Conservation (phyloP, 2,329 filamentous ascomycete genomes). For the Neonectria magnoliae region DNA sequence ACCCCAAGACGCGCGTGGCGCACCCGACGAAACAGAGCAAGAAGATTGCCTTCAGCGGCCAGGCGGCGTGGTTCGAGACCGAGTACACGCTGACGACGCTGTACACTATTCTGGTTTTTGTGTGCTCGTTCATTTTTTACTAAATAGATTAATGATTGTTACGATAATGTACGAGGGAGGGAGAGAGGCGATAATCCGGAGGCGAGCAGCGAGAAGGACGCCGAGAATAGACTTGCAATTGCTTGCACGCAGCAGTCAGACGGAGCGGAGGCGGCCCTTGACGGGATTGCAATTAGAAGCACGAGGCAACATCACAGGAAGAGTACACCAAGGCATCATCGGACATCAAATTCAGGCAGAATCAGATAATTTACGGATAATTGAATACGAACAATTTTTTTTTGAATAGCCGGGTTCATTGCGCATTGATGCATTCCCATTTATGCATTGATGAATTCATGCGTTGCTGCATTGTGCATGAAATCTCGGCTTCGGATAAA, state of each 20-base stretch:
- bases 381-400: neutral
- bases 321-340: neutral
- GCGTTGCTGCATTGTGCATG: neutral
- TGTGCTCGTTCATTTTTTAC: constrained; percentile 49
- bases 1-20: constrained; percentile 64
- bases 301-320: neutral
- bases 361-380: neutral
- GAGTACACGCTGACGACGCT: constrained; percentile 62
- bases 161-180: constrained; percentile 36
- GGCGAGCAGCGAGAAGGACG: too few relatives aligned
- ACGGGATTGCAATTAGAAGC: neutral
- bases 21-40: constrained; percentile 62
- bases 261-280: neutral
- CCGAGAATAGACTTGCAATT: neutral
- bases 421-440: too few relatives aligned
- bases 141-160: constrained; percentile 37
- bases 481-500: neutral
- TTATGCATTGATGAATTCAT: neutral
- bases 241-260: neutral
- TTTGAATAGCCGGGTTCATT: neutral
- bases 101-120: constrained; percentile 62
- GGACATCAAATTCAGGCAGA: neutral
- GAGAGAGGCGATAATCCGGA: neutral
- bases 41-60: constrained; percentile 64
- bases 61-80: constrained; percentile 66